phyloP scores from a whole-genome alignment of 164 flowering plant species.

The Vitis rupestris region DNA sequence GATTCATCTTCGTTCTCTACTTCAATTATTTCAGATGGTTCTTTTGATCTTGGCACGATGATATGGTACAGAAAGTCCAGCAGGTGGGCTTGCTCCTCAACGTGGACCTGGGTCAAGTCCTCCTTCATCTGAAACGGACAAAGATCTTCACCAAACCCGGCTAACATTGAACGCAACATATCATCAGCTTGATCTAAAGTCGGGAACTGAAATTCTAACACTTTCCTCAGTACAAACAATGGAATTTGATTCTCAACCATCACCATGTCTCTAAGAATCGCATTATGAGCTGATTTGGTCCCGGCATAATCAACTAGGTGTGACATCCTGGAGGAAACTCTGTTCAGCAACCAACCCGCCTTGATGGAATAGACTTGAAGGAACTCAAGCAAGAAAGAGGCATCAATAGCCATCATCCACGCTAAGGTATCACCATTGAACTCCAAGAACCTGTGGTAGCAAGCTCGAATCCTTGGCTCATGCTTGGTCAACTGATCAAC shows the following conservation, averaged over 20 bases:
- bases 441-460: conserved; percentile 20
- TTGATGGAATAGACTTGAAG: conserved; percentile 25
- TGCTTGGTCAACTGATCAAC: conserved; percentile 27
- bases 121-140: conserved; percentile 39
- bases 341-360: conserved; percentile 17
- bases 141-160: conserved; percentile 35
- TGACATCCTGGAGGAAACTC: conserved; percentile 33
- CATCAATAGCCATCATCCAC: conserved; percentile 59
- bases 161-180: conserved; percentile 25
- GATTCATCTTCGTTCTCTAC: conserved; percentile 2
- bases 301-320: conserved; percentile 32
- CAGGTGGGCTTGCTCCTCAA: conserved; percentile 28
- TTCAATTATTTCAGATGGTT: conserved; percentile 4
- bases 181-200: conserved; percentile 34
- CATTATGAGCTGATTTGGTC: conserved; percentile 33
- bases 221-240: conserved; percentile 28
- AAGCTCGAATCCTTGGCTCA: conserved; percentile 35
- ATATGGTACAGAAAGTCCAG: conserved; percentile 39
- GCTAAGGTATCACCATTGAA: conserved; percentile 17
- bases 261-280: conserved; percentile 42
- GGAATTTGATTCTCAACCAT: conserved; percentile 69
- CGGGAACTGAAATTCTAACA: conserved; percentile 25
- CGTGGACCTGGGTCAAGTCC: conserved; percentile 5
- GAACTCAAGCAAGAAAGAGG: conserved; percentile 45
- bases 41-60: conserved; percentile 28